Base-by-base conservation (phyloP, 2,329 filamentous ascomycete genomes). In the Fusarium chaquense region DNA sequence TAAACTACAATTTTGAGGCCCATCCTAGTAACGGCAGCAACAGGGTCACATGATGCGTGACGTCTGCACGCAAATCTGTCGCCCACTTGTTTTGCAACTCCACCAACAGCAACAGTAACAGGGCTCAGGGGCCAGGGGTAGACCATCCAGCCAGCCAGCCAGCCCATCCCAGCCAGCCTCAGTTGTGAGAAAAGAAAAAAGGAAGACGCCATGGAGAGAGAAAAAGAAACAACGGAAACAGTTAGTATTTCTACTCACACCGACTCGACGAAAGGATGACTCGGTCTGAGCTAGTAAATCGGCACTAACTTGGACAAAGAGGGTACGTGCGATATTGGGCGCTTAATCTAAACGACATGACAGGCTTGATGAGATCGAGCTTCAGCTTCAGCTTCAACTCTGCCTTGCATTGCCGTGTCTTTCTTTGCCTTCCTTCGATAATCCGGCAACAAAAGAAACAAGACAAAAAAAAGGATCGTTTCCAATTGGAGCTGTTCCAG, bases 21-120 rank as follows among this genome's bases (percentile, higher is more conserved):
- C 55, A 59, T 52, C 62, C 58, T 38, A 41, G 49, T 24, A 52
- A 20, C n/a, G 33, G 22, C 16, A 36, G 40, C 41, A 56, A 36
- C 32, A 38, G 24, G 45, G 43, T 74, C 72, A 74, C 72, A 74
- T 74, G 72, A 74, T 66, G 49, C n/a, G 30, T 57, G 60, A 59
- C 58, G 54, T 63, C 73, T 74, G 72, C 72, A 65, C 58, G 72
- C 51, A 63, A 49, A 47, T 40, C 62, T 74, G 71, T 65, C 64
- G 62, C 64, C 69, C 56, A 64, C 50, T 63, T 43, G 26, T 47
- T 60, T 33, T 18, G 41, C 40, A 55, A 60, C 67, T 69, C 67
- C 67, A 70, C 67, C 67, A 63, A 67, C 50, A 63, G 46, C 46
- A 40, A 52, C n/a, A 28, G 44, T 16, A 68, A 22, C 58, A 62